phyloP scores from a whole-genome alignment of 2,329 filamentous ascomycete genomes.

The Paecilomyces niveus region DNA sequence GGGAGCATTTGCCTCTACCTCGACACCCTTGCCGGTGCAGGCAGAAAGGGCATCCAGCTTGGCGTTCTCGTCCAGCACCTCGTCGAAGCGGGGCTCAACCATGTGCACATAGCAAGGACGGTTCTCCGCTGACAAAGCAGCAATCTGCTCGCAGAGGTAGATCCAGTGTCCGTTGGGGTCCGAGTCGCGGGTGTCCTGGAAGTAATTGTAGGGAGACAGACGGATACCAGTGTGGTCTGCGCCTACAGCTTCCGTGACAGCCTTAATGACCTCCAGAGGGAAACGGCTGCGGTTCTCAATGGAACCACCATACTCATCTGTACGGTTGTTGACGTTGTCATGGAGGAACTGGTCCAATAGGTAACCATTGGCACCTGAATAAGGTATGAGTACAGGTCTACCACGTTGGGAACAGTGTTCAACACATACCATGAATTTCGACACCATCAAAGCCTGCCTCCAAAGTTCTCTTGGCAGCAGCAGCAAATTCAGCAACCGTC shows the following conservation, averaged over 20 bases:
- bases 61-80: conserved; percentile 38
- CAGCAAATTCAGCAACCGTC: conserved; percentile 30
- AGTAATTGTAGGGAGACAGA: conserved; percentile 53
- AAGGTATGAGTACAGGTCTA: conserved; percentile 21
- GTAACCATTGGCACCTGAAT: conserved; percentile 61
- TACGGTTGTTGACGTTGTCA: conserved; percentile 48
- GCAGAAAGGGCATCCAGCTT: conserved; percentile 34
- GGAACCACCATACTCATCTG: conserved; percentile 41
- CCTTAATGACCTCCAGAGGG: conserved; percentile 46
- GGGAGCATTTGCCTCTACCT: conserved; percentile 8
- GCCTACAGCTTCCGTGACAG: conserved; percentile 39
- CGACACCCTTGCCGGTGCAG: not conserved
- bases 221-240: conserved; percentile 49
- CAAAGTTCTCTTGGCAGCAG: conserved; percentile 35
- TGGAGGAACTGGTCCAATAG: conserved; percentile 60
- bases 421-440: conserved; percentile 35
- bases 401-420: conserved; percentile 31
- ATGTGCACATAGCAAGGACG: conserved; percentile 42
- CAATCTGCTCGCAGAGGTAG: conserved; percentile 38
- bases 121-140: conserved; percentile 23
- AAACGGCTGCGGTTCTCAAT: conserved; percentile 46
- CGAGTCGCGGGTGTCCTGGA: conserved; percentile 48
- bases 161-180: conserved; percentile 41
- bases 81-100: conserved; percentile 44
- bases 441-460: conserved; percentile 47